Conservation (phyloP, 495 filamentous ascomycete genomes). For the Aspergillus coremiiformis region DNA sequence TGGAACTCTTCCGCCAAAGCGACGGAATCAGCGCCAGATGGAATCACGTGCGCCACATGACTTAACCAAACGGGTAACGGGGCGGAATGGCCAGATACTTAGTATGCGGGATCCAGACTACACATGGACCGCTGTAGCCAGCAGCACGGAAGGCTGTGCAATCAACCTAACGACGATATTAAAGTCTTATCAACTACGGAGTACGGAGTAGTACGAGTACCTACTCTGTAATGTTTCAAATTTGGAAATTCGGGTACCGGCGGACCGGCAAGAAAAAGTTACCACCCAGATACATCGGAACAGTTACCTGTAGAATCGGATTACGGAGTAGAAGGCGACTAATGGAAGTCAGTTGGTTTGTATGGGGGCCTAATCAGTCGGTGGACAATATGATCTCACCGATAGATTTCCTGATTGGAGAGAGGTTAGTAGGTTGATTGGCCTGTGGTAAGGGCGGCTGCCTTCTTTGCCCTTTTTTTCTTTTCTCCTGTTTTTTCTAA, state of each 20-base stretch:
- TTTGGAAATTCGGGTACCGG: slow-evolving; percentile 5
- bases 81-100: slow-evolving; percentile 2
- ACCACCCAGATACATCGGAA: background rate
- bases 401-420: slow-evolving; percentile 1
- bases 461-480: background rate
- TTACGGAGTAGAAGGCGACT: background rate
- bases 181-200: no score
- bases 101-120: slow-evolving; percentile 5
- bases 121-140: slow-evolving; percentile 5
- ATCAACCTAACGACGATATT: background rate
- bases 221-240: background rate
- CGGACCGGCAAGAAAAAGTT: background rate
- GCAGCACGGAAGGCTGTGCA: slow-evolving; percentile 9
- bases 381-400: slow-evolving; percentile 15
- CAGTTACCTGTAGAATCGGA: background rate
- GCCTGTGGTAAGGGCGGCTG: slow-evolving; percentile 10
- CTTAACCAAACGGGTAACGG: background rate
- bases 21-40: background rate
- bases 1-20: background rate
- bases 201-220: background rate
- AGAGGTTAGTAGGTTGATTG: slow-evolving; percentile 1
- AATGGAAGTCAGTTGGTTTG: background rate
- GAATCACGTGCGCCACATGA: slow-evolving; percentile 10
- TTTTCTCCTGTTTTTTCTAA: no score
- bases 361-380: slow-evolving; percentile 2